These are phyloP conservation scores for Geotrichum klebahnii DNA, from an alignment of 1,139 yeast species.

Conservation along the genomic window DNA sequence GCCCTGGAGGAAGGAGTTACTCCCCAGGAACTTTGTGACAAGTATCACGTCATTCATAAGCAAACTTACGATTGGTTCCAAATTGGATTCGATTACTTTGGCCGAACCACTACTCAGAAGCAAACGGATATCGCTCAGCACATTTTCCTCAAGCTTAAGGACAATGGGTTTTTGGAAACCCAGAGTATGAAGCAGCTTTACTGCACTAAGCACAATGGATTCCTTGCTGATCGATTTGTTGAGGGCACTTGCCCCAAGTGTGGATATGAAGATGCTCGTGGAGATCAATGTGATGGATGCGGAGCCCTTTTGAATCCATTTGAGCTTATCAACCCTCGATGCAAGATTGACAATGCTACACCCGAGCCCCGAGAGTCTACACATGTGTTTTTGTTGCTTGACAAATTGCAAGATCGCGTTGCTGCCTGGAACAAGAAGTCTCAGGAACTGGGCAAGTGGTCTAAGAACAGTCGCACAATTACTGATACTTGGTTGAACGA, in stretches of 20 bases:
- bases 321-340: constrained; percentile 88
- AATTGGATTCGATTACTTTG: constrained; percentile 89
- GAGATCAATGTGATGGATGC: constrained; percentile 98
- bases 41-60: constrained; percentile 79
- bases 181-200: constrained; percentile 83
- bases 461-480: constrained; percentile 80
- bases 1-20: constrained; percentile 90
- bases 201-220: constrained; percentile 86
- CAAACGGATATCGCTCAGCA: constrained; percentile 97
- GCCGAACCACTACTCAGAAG: constrained; percentile 86
- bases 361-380: constrained; percentile 80
- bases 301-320: constrained; percentile 86
- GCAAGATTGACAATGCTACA: constrained; percentile 80
- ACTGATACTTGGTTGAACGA: constrained; percentile 91
- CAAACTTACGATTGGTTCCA: constrained; percentile 96
- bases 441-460: constrained; percentile 76
- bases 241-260: constrained; percentile 98
- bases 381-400: constrained; percentile 77
- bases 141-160: constrained; percentile 68
- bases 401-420: constrained; percentile 73
- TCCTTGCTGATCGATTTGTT: constrained; percentile 91
- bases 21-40: constrained; percentile 84
- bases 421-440: constrained; percentile 68
- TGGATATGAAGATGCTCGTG: constrained; percentile 92
- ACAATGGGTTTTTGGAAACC: constrained; percentile 78